Percentiles rank a stretch among this genome's conserved stretches.
These are phyloP conservation scores for Aspergillus wentii DNA, from an alignment of 495 filamentous ascomycete species.

Conservation along the genomic window DNA sequence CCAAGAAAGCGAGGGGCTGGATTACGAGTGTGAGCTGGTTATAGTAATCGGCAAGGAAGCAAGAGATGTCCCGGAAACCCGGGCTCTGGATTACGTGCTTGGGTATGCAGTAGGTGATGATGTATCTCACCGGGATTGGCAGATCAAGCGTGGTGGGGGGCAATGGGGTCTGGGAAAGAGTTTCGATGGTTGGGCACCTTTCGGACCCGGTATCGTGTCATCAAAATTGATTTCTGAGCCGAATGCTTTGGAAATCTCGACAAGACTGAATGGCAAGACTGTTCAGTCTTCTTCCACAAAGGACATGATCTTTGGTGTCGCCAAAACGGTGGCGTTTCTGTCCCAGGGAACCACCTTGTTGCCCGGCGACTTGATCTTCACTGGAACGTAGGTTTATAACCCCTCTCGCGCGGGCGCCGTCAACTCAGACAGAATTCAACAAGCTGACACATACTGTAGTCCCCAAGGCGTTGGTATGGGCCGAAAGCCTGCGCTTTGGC, in stretches of 20 bases:
- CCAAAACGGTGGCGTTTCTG: constrained; percentile 67
- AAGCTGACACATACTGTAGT: constrained; percentile 31
- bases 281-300: constrained; percentile 71
- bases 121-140: constrained; percentile 80
- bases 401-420: too few relatives aligned
- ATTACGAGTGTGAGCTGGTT: constrained; percentile 85
- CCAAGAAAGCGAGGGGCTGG: constrained; percentile 57
- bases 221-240: constrained; percentile 63
- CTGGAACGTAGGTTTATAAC: constrained; percentile 74
- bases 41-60: constrained; percentile 70
- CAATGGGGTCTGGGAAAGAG: constrained; percentile 83
- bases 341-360: constrained; percentile 72
- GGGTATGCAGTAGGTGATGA: constrained; percentile 83
- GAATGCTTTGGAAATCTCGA: constrained; percentile 59
- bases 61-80: constrained; percentile 57
- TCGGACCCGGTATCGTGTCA: constrained; percentile 75
- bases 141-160: constrained; percentile 70
- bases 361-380: constrained; percentile 80
- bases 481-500: constrained; percentile 65
- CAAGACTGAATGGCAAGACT: constrained; percentile 64
- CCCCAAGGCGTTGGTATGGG: constrained; percentile 79
- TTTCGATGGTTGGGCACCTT: constrained; percentile 87
- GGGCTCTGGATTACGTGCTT: constrained; percentile 69
- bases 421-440: too few relatives aligned
- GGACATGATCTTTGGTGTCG: constrained; percentile 81